Conservation (phyloP, 768 basidiomycete genomes). For the Bullera alba region DNA sequence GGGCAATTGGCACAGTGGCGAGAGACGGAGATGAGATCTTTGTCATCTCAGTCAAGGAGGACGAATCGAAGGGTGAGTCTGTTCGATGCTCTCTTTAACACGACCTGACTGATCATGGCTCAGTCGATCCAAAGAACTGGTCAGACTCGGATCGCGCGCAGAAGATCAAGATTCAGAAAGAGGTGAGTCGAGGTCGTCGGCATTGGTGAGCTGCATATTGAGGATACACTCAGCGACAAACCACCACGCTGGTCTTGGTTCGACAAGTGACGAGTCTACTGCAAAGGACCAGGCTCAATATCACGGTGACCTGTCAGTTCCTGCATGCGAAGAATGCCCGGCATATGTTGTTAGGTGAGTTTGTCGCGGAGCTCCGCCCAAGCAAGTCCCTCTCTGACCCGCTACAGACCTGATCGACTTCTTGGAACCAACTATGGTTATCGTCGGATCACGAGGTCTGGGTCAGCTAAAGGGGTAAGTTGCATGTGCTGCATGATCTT, state of each 20-base stretch:
- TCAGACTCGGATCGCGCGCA: constrained; percentile 56
- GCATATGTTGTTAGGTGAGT: constrained; percentile 73
- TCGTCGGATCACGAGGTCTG: constrained; percentile 88
- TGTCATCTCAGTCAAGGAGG: constrained; percentile 84
- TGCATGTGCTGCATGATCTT: constrained; percentile 1
- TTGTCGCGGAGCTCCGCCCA: no score
- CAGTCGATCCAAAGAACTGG: constrained; percentile 58
- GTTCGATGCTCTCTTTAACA: not conserved
- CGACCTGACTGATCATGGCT: constrained; percentile 1
- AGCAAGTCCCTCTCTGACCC: no score
- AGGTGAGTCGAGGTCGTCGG: constrained; percentile 58
- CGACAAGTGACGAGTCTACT: constrained; percentile 83
- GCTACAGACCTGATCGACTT: constrained; percentile 74
- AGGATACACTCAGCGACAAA: constrained; percentile 63
- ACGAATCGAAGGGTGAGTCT: constrained; percentile 71
- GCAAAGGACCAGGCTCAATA: constrained; percentile 81
- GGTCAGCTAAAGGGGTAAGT: constrained; percentile 78
- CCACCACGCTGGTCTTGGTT: constrained; percentile 74
- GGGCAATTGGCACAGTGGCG: constrained; percentile 94
- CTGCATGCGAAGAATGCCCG: constrained; percentile 94
- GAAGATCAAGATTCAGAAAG: constrained; percentile 83
- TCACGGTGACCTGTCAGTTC: constrained; percentile 83
- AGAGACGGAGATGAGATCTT: constrained; percentile 88
- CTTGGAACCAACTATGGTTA: constrained; percentile 79
- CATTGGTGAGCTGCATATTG: not conserved